These are phyloP conservation scores for Beta vulgaris DNA, from an alignment of 148 eudicot species.

Conservation along the genomic window DNA sequence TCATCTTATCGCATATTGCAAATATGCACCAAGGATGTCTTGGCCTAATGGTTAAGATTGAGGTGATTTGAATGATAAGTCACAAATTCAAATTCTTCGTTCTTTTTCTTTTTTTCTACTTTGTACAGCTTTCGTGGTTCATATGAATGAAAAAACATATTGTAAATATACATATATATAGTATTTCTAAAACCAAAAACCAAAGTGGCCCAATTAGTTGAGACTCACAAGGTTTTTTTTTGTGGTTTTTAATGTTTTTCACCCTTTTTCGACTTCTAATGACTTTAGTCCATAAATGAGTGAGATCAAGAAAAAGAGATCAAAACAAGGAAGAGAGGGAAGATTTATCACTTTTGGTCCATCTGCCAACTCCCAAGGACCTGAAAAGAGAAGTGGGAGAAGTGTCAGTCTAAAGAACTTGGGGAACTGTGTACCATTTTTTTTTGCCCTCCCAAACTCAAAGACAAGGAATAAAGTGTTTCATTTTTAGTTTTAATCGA, in stretches of 20 bases:
- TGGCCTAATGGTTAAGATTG: too few relatives aligned
- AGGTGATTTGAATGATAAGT: too few relatives aligned
- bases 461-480: slow-evolving; percentile 30
- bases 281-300: slow-evolving; percentile 4
- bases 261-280: neutral
- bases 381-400: slow-evolving; percentile 45
- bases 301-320: slow-evolving; percentile 15
- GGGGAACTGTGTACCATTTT: slow-evolving; percentile 46
- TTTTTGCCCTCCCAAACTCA: slow-evolving; percentile 30
- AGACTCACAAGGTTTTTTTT: too few relatives aligned
- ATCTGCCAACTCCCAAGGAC: slow-evolving; percentile 32
- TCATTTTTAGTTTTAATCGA: slow-evolving; percentile 9
- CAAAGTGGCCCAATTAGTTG: too few relatives aligned
- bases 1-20: too few relatives aligned
- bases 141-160: too few relatives aligned
- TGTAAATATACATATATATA: too few relatives aligned
- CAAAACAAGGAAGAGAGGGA: neutral
- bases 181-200: too few relatives aligned
- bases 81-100: neutral
- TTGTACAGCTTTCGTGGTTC: too few relatives aligned
- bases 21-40: too few relatives aligned
- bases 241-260: too few relatives aligned
- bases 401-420: slow-evolving; percentile 44
- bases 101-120: too few relatives aligned
- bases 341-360: slow-evolving; percentile 31